Evolutionary conservation across 2,329 filamentous ascomycete species (phyloP).

Genomic region (Metarhizium rileyi): DNA sequence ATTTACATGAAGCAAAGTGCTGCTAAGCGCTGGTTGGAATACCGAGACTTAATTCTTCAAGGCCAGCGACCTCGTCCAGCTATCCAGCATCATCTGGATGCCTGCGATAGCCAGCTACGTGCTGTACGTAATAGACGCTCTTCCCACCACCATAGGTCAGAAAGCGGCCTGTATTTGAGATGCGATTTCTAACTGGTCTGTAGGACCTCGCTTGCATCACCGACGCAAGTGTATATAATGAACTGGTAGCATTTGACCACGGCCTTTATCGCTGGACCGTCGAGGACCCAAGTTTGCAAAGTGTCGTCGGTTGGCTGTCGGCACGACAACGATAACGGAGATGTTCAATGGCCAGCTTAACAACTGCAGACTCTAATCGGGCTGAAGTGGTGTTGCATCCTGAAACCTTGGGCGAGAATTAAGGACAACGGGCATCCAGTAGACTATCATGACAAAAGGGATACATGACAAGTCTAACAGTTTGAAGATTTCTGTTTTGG

Average conservation of each 20-base stretch:
- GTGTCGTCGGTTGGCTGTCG: conserved; percentile 50
- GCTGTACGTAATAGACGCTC: conserved; percentile 31
- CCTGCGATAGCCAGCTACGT: conserved; percentile 48
- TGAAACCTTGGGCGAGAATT: not conserved
- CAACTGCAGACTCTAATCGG: not conserved
- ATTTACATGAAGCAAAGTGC: conserved; percentile 53
- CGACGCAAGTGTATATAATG: conserved; percentile 48
- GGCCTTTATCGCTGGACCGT: conserved; percentile 50
- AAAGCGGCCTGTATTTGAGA: not conserved
- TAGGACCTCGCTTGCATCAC: conserved; percentile 49
- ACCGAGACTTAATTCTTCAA: conserved; percentile 42
- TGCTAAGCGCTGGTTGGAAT: conserved; percentile 49
- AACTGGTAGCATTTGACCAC: conserved; percentile 44
- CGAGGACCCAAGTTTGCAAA: conserved; percentile 50
- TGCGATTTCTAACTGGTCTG: not conserved
- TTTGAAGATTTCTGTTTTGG: no score
- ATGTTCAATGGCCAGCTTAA: not conserved
- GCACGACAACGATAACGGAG: conserved; percentile 16
- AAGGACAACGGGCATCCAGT: not conserved
- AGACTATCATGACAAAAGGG: not conserved
- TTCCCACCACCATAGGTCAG: not conserved
- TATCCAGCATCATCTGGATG: conserved; percentile 38
- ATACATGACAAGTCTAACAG: not conserved
- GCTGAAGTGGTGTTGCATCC: not conserved
- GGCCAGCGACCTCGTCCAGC: conserved; percentile 38